Conservation (phyloP, 495 filamentous ascomycete species). For the Aspergillus incahuasiensis region DNA sequence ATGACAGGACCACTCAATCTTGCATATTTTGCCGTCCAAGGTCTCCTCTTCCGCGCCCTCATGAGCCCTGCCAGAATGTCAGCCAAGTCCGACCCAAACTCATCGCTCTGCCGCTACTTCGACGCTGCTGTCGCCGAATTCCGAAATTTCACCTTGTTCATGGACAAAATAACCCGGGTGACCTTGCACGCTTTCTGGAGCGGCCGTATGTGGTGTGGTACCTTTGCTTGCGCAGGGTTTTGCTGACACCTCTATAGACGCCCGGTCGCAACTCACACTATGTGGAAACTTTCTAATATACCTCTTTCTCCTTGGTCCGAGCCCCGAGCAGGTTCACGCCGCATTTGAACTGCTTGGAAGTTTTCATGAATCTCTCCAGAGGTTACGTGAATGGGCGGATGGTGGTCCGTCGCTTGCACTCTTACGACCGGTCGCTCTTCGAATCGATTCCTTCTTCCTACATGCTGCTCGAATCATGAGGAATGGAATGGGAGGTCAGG, state of each 20-base stretch:
- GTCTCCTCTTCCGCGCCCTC: conserved; percentile 2
- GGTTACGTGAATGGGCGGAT: conserved; percentile 6
- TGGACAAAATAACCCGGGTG: neutral
- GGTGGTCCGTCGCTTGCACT: conserved; percentile 4
- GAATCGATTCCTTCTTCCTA: conserved; percentile 8
- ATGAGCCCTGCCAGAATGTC: conserved; percentile 8
- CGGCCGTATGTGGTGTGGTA: conserved; percentile 7
- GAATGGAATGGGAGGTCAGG: conserved; percentile 4
- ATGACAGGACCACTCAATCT: neutral
- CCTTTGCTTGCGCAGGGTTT: too few species aligned
- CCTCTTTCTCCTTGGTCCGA: conserved; percentile 3
- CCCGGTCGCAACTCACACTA: conserved; percentile 8
- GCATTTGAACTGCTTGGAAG: conserved; percentile 5
- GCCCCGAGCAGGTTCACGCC: neutral
- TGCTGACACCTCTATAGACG: conserved; percentile 6
- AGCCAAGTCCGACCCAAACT: conserved; percentile 2
- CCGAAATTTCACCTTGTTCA: conserved; percentile 8
- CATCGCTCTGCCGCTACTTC: conserved; percentile 1
- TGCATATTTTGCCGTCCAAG: conserved; percentile 6
- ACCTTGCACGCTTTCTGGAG: conserved; percentile 7
- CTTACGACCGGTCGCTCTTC: conserved; percentile 4
- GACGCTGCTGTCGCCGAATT: neutral
- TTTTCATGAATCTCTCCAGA: conserved; percentile 9
- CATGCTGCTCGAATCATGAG: conserved; percentile 9
- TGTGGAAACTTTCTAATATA: conserved; percentile 10